Conservation (phyloP, 2,329 filamentous ascomycete species). For the Diaporthe vaccinii region DNA sequence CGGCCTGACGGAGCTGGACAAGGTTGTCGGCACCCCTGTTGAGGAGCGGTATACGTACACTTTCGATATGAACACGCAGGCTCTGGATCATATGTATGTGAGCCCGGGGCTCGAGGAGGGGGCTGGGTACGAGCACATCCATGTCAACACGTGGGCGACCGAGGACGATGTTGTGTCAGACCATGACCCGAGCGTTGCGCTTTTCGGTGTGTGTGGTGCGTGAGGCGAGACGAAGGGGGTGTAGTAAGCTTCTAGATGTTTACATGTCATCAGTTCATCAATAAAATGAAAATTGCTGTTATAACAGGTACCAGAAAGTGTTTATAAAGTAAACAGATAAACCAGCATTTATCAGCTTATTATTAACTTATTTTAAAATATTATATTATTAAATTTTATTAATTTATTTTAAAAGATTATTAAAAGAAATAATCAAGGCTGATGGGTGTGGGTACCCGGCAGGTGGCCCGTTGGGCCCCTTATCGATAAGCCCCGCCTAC, state of each 20-base stretch:
- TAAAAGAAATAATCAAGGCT: no score
- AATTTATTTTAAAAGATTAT: no score
- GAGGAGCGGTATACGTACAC: slow-evolving; percentile 79
- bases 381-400: no score
- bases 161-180: slow-evolving; percentile 71
- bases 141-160: slow-evolving; percentile 78
- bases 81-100: slow-evolving; percentile 79
- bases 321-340: no score
- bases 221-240: background rate
- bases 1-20: slow-evolving; percentile 73
- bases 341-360: no score
- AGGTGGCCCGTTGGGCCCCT: no score
- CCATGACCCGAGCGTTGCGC: slow-evolving; percentile 77
- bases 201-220: slow-evolving; percentile 69
- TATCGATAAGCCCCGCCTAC: no score
- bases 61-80: slow-evolving; percentile 77
- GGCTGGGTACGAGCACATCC: slow-evolving; percentile 74
- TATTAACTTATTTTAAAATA: no score
- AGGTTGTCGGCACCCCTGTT: slow-evolving; percentile 63
- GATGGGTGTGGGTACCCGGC: no score
- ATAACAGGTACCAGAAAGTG: no score
- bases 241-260: background rate
- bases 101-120: slow-evolving; percentile 63
- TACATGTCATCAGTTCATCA: background rate
- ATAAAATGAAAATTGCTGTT: background rate